phyloP scores from a whole-genome alignment of 805 yeast species.

The Yarrowia keelungensis region DNA sequence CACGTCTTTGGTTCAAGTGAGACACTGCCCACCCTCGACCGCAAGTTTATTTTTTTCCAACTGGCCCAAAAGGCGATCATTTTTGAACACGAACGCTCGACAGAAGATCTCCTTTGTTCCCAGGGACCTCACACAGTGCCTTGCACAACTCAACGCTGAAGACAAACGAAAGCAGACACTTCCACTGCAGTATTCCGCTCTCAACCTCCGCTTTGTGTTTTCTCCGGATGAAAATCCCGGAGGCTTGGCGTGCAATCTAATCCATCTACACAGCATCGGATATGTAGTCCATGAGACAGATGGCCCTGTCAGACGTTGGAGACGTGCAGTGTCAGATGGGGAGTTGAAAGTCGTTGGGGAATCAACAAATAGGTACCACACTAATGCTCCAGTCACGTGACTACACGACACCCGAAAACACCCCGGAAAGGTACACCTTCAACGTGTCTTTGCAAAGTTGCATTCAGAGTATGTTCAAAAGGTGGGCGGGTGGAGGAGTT shows the following conservation, averaged over 20 bases:
- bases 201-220: background rate
- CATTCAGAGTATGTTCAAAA: background rate
- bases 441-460: constrained; percentile 4
- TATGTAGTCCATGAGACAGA: constrained; percentile 9
- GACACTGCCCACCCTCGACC: constrained; percentile 20
- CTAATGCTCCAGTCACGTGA: background rate
- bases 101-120: background rate
- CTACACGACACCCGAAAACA: background rate
- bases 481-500: constrained; percentile 24
- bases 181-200: no score
- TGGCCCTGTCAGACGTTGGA: background rate
- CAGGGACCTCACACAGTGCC: background rate
- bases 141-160: background rate
- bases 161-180: no score
- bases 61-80: constrained; percentile 5
- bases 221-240: constrained; percentile 1
- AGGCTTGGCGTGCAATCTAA: constrained; percentile 25
- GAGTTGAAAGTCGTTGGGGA: no score
- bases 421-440: no score
- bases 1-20: background rate
- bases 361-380: no score
- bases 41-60: background rate
- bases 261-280: constrained; percentile 4
- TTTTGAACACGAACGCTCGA: background rate
- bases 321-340: no score